Base-by-base conservation (phyloP, 176 grass and related monocot species). In the Triticum timopheevii region DNA sequence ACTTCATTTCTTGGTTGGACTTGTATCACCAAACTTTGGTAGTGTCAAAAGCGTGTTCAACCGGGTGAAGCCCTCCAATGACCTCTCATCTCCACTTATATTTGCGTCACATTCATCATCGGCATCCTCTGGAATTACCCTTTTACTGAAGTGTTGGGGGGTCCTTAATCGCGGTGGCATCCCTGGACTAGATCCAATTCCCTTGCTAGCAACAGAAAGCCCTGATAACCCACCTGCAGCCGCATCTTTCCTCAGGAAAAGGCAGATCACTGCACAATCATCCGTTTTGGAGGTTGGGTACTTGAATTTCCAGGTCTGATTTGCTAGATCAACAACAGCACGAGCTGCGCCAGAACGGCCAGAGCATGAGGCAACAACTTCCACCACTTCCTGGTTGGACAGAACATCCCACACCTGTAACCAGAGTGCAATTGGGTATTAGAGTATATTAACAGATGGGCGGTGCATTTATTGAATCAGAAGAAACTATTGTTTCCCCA, bases 331-430 rank as follows among this genome's bases (percentile, higher is more conserved):
- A 47, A 93, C 91, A 22, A 95, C 34, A 47, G 58, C 77, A 56
- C 50, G 86, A 65, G 91, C 93, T 82, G 89, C 93, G 2, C 45
- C 22, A 15, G 86, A 87, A 59, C 28, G 78, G 22, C 64, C 73
- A 49, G 86, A 90, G n/a, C 88, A 88, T 5, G 86, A 87, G 34
- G 88, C 88, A 70, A 95, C 83, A 47, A 87, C 70, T 75, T 95
- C 83, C 35, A 95, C 86, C 31, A 93, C 93, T 85, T 93, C 93
- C 54, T 91, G 83, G 71, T 95, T 95, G 59, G 93, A 87, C 40
- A 95, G 68, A 11, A 95, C 93, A 87, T 95, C 93, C 93, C 93
- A 95, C 4, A 93, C 91, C 93, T 95, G 80, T 76, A 28, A 38
- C 20, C n/a, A 86, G 28, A 80, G 22, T 67, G 31, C 23, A 89